Evolutionary conservation across 1,284 basidiomycete genomes (phyloP), one percentile per base, ranked within the genome.

Genomic region (Cutaneotrichosporon sp.): DNA sequence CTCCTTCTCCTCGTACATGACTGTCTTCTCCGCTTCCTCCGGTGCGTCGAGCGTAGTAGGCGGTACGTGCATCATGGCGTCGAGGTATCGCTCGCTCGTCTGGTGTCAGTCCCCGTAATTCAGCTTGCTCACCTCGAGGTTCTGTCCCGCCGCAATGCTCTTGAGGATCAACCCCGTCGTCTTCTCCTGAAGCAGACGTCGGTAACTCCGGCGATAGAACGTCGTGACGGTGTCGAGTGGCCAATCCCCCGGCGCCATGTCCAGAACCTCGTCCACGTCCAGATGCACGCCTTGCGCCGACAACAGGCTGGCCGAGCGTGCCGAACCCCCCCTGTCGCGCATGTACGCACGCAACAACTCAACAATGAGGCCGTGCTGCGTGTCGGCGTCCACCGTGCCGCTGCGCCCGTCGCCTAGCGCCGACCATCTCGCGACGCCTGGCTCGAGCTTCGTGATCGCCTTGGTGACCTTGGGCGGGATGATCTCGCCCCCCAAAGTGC

Each of bases 281-380:
- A 95, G 82, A 72, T 88, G 89, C 66, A 87, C 83, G 2, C 88
- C 89, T 75, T 93, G 92, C 0, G 91, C 86, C 73, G 89, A 88
- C 22, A 96, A 81, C 30, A 95, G 79, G 40, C 83, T 83, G 4
- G 89, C 85, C 0, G 89, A 86, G 26, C 86, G 85, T 16, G 83
- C 81, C 84, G 72, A 93, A 89, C 47, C 93, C 18, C 0, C 90
- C 86, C 75, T 89, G 88, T 34, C 94, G 55, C 81, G 83, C 87
- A 92, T 88, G 76, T 92, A 92, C 10, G 93, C 89, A 74, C 90
- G 86, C 63, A 95, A 76, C 34, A 95, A 77, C 46, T 88, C 84
- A 78, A 85, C 86, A 69, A 92, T 78, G 68, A 94, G 78, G 22
- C 83, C 82, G 71, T 83, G 84, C 77, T 86, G 87, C 62, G 84